phyloP scores from a whole-genome alignment of 768 basidiomycete genomes.

The Stropharia rugosoannulata region DNA sequence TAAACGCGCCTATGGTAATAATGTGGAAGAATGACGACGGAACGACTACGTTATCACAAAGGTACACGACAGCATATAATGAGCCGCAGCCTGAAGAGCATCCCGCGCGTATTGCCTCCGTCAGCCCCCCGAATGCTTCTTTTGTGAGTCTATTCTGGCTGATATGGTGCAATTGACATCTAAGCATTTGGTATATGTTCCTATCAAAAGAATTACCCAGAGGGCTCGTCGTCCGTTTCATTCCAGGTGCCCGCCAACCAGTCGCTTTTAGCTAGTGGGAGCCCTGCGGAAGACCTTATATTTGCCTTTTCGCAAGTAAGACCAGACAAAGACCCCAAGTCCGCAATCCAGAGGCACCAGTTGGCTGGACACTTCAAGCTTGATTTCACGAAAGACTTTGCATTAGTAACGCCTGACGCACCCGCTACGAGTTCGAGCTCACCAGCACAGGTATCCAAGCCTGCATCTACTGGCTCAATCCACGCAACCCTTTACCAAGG shows the following conservation, averaged over 20 bases:
- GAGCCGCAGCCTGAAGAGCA: constrained; percentile 43
- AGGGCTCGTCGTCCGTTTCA: constrained; percentile 34
- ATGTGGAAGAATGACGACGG: constrained; percentile 50
- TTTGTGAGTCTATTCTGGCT: constrained; percentile 24
- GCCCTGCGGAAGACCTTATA: constrained; percentile 31
- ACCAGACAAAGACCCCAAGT: constrained; percentile 22
- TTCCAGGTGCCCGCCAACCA: constrained; percentile 43
- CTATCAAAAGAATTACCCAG: constrained; percentile 17
- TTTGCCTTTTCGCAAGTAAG: constrained; percentile 38
- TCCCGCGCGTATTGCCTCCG: constrained; percentile 46
- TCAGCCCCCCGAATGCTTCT: constrained; percentile 32
- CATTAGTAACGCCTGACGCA: constrained; percentile 6
- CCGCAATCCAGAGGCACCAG: constrained; percentile 26
- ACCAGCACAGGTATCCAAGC: neutral
- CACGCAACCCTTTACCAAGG: constrained; percentile 7
- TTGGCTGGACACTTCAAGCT: constrained; percentile 34
- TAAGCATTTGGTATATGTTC: neutral
- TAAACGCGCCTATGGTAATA: constrained; percentile 57
- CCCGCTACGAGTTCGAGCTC: constrained; percentile 5
- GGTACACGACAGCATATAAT: constrained; percentile 43
- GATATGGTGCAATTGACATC: neutral
- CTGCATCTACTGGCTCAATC: neutral
- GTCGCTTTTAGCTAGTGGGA: constrained; percentile 24
- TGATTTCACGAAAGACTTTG: constrained; percentile 30
- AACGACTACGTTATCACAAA: constrained; percentile 56